Conservation (phyloP, 2,329 filamentous ascomycete genomes). For the Ascocoryne sarcoides region DNA sequence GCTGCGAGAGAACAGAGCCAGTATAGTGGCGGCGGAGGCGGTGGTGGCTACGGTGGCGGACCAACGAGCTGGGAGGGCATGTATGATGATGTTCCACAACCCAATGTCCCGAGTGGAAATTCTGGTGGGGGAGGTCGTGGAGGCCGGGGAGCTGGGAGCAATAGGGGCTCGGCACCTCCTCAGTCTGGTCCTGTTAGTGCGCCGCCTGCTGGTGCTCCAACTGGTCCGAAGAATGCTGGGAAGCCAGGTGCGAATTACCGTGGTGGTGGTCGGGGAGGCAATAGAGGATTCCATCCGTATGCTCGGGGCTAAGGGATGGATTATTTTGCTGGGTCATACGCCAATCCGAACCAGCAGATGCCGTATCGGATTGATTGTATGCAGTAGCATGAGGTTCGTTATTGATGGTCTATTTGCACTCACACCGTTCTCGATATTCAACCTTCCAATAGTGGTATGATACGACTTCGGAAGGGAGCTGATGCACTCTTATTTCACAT, state of each 20-base stretch:
- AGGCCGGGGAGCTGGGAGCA: slow-evolving; percentile 20
- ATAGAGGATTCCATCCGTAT: slow-evolving; percentile 77
- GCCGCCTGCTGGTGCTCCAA: slow-evolving; percentile 76
- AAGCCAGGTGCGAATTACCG: slow-evolving; percentile 89
- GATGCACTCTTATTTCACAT: too few species aligned
- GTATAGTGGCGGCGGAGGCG: slow-evolving; percentile 25
- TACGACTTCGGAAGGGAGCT: too few species aligned
- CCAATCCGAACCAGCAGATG: too few species aligned
- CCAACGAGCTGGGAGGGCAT: slow-evolving; percentile 95
- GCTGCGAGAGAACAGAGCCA: slow-evolving; percentile 27
- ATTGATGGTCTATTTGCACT: too few species aligned
- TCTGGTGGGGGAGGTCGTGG: slow-evolving; percentile 35
- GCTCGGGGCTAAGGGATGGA: slow-evolving; percentile 26
- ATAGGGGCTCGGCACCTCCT: slow-evolving; percentile 27
- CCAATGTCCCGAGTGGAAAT: slow-evolving; percentile 41
- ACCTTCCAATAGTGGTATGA: too few species aligned
- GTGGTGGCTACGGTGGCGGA: slow-evolving; percentile 45
- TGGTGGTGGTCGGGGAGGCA: slow-evolving; percentile 71
- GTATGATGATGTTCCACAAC: slow-evolving; percentile 93
- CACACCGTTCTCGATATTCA: too few species aligned
- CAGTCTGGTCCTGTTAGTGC: slow-evolving; percentile 36
- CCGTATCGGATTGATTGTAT: too few species aligned
- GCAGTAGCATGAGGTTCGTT: too few species aligned
- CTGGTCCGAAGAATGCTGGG: slow-evolving; percentile 91
- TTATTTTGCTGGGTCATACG: too few species aligned